Conservation (phyloP, 2,329 filamentous ascomycete species). For the Parafenestella ontariensis region DNA sequence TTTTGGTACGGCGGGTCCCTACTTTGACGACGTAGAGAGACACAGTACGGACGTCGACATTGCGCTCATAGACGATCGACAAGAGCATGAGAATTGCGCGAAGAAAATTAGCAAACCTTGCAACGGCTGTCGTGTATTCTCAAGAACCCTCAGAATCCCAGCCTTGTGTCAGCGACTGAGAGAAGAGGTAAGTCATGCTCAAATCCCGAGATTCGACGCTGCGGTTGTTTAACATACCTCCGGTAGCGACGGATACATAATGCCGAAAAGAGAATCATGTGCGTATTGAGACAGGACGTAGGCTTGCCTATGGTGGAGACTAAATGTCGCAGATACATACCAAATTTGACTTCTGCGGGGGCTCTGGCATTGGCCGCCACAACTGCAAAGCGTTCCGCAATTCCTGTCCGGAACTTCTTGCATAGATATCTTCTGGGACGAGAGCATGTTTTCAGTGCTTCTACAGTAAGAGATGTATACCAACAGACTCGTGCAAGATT, state of each 20-base stretch:
- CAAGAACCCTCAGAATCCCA: conserved; percentile 10
- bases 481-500: background rate
- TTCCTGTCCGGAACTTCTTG: conserved; percentile 14
- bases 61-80: conserved; percentile 20
- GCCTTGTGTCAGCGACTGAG: conserved; percentile 10
- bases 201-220: too few species aligned
- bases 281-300: background rate
- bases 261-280: conserved; percentile 24
- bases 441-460: conserved; percentile 13
- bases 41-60: conserved; percentile 1
- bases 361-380: conserved; percentile 19
- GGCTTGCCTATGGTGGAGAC: background rate
- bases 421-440: conserved; percentile 21
- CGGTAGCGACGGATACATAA: conserved; percentile 3
- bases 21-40: conserved; percentile 2
- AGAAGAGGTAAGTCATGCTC: conserved; percentile 6
- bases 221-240: background rate
- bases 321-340: conserved; percentile 19
- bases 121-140: conserved; percentile 8
- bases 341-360: conserved; percentile 16
- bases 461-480: conserved; percentile 2
- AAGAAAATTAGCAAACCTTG: conserved; percentile 5
- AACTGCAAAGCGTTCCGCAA: conserved; percentile 9
- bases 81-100: conserved; percentile 15
- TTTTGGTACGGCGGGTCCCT: background rate